These are phyloP conservation scores for Funneliformis geosporum DNA, from an alignment of 192 early-diverging fungal genomes.

Conservation along the genomic window DNA sequence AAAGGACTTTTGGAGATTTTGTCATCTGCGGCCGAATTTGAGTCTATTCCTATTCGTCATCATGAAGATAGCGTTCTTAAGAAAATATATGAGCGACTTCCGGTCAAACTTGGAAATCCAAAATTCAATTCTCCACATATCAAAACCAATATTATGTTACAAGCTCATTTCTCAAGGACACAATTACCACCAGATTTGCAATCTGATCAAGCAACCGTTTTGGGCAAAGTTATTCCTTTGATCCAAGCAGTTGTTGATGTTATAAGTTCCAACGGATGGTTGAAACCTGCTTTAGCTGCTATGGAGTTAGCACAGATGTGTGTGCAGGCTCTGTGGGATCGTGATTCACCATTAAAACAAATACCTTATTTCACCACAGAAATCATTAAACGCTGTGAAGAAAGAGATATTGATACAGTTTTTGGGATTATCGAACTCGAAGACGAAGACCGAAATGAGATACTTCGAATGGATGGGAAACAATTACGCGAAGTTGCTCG, in stretches of 20 bases:
- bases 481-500: constrained; percentile 78
- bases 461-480: constrained; percentile 63
- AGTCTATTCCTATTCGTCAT: constrained; percentile 88
- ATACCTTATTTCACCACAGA: constrained; percentile 81
- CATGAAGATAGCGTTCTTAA: constrained; percentile 84
- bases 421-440: constrained; percentile 96
- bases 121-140: constrained; percentile 88
- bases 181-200: constrained; percentile 89
- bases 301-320: constrained; percentile 99
- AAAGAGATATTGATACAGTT: constrained; percentile 75
- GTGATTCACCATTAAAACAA: constrained; percentile 88
- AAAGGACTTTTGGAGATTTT: constrained; percentile 93
- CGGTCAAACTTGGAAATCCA: constrained; percentile 68
- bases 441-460: constrained; percentile 72
- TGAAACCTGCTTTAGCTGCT: constrained; percentile 81
- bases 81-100: constrained; percentile 79
- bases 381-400: constrained; percentile 71
- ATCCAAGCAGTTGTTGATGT: constrained; percentile 95
- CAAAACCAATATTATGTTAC: constrained; percentile 91
- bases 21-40: constrained; percentile 91
- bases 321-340: constrained; percentile 97
- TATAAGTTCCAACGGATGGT: constrained; percentile 88
- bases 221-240: constrained; percentile 73
- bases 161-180: constrained; percentile 92
- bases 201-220: constrained; percentile 76